These are phyloP conservation scores for Sechiopsis laciniata DNA, from an alignment of 306 rosid species.

Conservation along the genomic window DNA sequence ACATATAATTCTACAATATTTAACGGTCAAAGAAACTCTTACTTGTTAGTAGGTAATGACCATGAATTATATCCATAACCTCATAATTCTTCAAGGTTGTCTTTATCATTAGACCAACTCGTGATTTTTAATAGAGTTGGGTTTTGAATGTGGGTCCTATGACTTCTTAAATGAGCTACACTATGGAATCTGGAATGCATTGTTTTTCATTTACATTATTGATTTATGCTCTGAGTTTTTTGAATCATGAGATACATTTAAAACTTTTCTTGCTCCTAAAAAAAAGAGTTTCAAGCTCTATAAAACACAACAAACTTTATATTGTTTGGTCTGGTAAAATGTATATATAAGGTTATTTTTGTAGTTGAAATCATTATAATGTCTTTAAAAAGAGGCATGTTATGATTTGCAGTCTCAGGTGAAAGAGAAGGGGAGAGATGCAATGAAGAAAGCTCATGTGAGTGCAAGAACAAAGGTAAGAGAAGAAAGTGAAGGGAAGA, in stretches of 20 bases:
- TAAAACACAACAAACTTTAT: neutral
- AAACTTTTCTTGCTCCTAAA: neutral
- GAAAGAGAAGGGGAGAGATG: constrained; percentile 48
- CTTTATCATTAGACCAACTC: no score
- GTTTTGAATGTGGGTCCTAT: neutral
- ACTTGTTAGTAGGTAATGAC: no score
- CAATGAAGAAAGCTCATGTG: constrained; percentile 59
- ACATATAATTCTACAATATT: no score
- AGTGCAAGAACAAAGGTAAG: constrained; percentile 44
- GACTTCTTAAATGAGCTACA: neutral
- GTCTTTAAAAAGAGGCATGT: neutral
- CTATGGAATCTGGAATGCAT: neutral
- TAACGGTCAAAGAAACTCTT: no score
- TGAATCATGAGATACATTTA: neutral
- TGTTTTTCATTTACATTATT: neutral
- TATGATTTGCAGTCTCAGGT: constrained; percentile 35
- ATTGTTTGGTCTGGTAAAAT: neutral
- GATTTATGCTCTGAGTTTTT: neutral
- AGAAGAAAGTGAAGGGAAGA: constrained; percentile 34
- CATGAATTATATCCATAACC: no score
- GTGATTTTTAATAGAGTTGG: neutral
- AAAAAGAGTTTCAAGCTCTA: neutral
- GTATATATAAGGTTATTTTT: neutral
- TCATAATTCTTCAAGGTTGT: no score
- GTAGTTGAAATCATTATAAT: neutral